These are phyloP conservation scores for Thelonectria rubi DNA, from an alignment of 2,329 filamentous ascomycete genomes.

Conservation along the genomic window DNA sequence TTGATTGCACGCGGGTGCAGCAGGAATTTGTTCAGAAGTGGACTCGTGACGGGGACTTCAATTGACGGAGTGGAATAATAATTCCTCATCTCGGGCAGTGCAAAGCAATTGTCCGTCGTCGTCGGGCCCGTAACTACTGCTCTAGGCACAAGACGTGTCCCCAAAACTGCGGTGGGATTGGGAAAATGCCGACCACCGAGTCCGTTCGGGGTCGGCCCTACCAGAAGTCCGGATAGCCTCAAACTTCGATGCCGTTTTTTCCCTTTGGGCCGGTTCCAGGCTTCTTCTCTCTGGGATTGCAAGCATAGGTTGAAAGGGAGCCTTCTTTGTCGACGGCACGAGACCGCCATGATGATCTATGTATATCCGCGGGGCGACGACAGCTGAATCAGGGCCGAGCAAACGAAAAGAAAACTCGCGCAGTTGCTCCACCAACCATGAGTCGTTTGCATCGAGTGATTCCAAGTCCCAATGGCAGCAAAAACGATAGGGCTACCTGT, in stretches of 20 bases:
- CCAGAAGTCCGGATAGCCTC: slow-evolving; percentile 34
- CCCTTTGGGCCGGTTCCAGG: slow-evolving; percentile 7
- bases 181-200: slow-evolving; percentile 33
- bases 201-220: slow-evolving; percentile 41
- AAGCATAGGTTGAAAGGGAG: too few species aligned
- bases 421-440: too few species aligned
- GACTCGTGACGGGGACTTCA: neutral
- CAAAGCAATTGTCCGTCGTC: too few species aligned
- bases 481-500: neutral
- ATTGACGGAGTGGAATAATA: slow-evolving; percentile 2
- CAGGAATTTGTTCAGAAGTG: too few species aligned
- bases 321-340: too few species aligned
- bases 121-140: too few species aligned
- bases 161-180: neutral
- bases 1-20: too few species aligned
- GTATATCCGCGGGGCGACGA: slow-evolving; percentile 32
- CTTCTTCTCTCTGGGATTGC: too few species aligned
- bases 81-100: neutral
- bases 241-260: neutral
- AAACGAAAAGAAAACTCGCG: too few species aligned
- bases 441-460: too few species aligned
- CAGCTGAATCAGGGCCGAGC: too few species aligned
- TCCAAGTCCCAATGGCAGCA: neutral
- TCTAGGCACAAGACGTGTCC: too few species aligned
- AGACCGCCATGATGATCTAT: slow-evolving; percentile 22